These are phyloP conservation scores for Eutrema japonicum DNA, from an alignment of 345 rosid species.

Conservation along the genomic window DNA sequence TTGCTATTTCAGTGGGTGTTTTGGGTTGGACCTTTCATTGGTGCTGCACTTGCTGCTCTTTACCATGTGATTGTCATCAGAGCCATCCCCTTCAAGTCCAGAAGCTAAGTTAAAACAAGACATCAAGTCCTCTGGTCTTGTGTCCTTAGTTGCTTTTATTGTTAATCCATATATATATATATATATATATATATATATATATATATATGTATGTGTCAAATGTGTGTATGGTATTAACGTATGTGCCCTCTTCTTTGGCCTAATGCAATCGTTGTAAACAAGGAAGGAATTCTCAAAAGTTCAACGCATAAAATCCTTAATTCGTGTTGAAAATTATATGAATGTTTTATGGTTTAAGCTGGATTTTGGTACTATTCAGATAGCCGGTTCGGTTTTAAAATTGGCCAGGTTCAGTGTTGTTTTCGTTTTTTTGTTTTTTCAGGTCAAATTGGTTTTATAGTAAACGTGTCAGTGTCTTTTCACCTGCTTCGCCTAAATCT, in stretches of 20 bases:
- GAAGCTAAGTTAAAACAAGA: conserved; percentile 34
- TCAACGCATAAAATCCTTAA: conserved; percentile 8
- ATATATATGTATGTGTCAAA: conserved; percentile 13
- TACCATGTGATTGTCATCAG: conserved; percentile 74
- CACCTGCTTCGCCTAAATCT: too few relatives aligned
- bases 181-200: not conserved
- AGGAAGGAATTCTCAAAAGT: conserved; percentile 19
- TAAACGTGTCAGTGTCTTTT: conserved; percentile 9
- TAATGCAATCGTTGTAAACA: conserved; percentile 28
- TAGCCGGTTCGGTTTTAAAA: not conserved
- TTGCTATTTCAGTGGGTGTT: conserved; percentile 60
- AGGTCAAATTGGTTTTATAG: not conserved
- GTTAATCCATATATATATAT: not conserved
- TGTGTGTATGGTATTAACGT: conserved; percentile 13
- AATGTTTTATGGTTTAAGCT: not conserved
- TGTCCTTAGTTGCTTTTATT: conserved; percentile 28
- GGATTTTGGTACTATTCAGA: not conserved
- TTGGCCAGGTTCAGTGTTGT: not conserved
- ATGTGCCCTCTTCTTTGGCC: conserved; percentile 28
- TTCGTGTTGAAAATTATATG: not conserved
- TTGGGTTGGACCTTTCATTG: conserved; percentile 80
- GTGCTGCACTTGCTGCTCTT: conserved; percentile 75
- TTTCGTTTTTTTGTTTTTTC: not conserved
- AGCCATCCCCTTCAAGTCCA: conserved; percentile 70
- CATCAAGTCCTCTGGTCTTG: conserved; percentile 14